These are phyloP conservation scores for Pyrrhoderma lamaoense DNA, from an alignment of 1,284 basidiomycete genomes.

Conservation along the genomic window DNA sequence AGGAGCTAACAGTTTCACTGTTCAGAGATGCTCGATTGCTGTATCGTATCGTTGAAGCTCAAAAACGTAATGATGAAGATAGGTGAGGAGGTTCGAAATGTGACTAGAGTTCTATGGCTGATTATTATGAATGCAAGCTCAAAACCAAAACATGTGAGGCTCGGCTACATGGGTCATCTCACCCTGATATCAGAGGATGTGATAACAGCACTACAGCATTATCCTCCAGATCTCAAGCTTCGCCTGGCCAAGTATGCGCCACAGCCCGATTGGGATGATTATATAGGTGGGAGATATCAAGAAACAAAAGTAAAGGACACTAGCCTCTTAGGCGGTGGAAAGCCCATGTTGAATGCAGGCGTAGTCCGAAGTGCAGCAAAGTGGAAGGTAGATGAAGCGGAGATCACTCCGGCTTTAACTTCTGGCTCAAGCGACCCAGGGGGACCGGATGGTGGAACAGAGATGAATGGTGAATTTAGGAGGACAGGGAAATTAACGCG, in stretches of 20 bases:
- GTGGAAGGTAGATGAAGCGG: constrained; percentile 71
- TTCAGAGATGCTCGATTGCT: constrained; percentile 78
- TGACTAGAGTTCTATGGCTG: neutral
- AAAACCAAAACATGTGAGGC: constrained; percentile 64
- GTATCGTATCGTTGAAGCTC: constrained; percentile 78
- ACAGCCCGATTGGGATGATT: constrained; percentile 81
- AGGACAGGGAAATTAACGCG: constrained; percentile 37
- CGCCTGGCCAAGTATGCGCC: constrained; percentile 61
- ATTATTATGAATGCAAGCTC: constrained; percentile 40
- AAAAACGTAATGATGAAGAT: constrained; percentile 68
- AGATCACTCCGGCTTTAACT: constrained; percentile 26
- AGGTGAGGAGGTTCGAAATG: constrained; percentile 40
- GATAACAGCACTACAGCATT: constrained; percentile 76
- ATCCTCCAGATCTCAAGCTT: constrained; percentile 72
- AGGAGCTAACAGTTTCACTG: constrained; percentile 72
- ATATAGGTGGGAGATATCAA: constrained; percentile 73
- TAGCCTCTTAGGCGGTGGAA: constrained; percentile 78
- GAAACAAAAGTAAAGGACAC: constrained; percentile 82
- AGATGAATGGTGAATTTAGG: constrained; percentile 51
- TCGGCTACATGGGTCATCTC: constrained; percentile 97
- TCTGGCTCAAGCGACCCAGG: constrained; percentile 23
- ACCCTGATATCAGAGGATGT: constrained; percentile 91
- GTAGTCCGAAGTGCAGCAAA: constrained; percentile 33
- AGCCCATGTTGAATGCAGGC: constrained; percentile 49
- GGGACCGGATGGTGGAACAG: constrained; percentile 21